Evolutionary conservation across 805 yeast genomes (phyloP).

Genomic region (Zygosaccharomyces gambellarensis): DNA sequence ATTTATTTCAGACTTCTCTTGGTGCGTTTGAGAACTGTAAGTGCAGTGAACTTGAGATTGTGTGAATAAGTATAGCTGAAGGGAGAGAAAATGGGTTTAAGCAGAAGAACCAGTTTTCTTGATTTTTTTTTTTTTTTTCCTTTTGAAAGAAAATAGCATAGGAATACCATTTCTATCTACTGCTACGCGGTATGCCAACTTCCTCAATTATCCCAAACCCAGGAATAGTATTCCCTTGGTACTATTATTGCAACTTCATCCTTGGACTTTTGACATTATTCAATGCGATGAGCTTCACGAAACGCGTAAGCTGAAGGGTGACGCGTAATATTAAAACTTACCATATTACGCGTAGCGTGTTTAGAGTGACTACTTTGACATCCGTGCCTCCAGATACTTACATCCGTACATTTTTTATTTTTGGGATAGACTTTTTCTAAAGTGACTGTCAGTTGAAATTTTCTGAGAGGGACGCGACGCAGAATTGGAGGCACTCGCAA

Average conservation of each 20-base stretch:
- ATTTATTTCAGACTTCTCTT: background rate
- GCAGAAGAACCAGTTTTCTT: background rate
- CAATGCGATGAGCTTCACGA: slow-evolving; percentile 4
- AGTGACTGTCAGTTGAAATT: background rate
- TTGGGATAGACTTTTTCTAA: background rate
- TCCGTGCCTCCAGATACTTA: background rate
- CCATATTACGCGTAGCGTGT: background rate
- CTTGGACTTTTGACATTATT: background rate
- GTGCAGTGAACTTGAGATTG: background rate
- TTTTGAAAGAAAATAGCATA: background rate
- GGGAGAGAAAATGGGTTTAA: background rate
- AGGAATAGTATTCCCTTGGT: background rate
- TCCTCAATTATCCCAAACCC: background rate
- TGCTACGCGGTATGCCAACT: background rate
- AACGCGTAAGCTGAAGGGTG: slow-evolving; percentile 1
- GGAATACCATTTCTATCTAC: background rate
- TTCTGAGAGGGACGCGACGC: slow-evolving; percentile 1
- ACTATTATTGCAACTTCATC: background rate
- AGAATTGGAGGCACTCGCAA: background rate
- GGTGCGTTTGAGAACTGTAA: background rate
- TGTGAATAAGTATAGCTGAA: background rate
- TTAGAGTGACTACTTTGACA: slow-evolving; percentile 3
- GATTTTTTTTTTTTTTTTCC: background rate
- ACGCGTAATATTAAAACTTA: slow-evolving; percentile 4
- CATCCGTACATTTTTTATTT: background rate